These are phyloP conservation scores for Stentor coeruleus DNA, from an alignment of 73 alveolate species.

Conservation along the genomic window DNA sequence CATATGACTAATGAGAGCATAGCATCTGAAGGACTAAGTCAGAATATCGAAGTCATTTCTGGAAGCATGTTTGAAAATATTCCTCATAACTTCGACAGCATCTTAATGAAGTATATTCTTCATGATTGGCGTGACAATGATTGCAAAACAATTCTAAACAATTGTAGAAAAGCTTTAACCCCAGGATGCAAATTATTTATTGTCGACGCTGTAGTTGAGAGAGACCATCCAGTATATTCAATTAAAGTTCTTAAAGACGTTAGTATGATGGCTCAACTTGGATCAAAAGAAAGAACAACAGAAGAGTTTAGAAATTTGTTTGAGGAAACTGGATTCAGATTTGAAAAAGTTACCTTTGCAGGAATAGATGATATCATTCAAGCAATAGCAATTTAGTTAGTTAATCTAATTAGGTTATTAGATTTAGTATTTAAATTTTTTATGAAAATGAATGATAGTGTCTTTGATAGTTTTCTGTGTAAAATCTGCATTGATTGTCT, in stretches of 20 bases:
- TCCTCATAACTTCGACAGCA: not conserved
- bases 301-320: not conserved
- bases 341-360: not conserved
- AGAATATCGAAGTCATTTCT: not conserved
- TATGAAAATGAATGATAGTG: too few species aligned
- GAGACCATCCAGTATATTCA: not conserved
- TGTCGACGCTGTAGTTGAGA: not conserved
- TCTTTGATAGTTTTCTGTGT: too few species aligned
- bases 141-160: not conserved
- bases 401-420: too few species aligned
- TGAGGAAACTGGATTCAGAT: not conserved
- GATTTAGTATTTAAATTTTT: too few species aligned
- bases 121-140: conserved; percentile 1
- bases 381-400: not conserved
- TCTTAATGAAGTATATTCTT: not conserved
- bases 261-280: not conserved
- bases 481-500: too few species aligned
- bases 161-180: not conserved
- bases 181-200: not conserved
- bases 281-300: not conserved
- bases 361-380: not conserved
- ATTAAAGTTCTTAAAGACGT: not conserved
- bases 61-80: not conserved
- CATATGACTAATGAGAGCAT: not conserved
- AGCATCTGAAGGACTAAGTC: not conserved